Base-by-base conservation (phyloP, 257 asterid genomes). In the Eustoma russellianum region DNA sequence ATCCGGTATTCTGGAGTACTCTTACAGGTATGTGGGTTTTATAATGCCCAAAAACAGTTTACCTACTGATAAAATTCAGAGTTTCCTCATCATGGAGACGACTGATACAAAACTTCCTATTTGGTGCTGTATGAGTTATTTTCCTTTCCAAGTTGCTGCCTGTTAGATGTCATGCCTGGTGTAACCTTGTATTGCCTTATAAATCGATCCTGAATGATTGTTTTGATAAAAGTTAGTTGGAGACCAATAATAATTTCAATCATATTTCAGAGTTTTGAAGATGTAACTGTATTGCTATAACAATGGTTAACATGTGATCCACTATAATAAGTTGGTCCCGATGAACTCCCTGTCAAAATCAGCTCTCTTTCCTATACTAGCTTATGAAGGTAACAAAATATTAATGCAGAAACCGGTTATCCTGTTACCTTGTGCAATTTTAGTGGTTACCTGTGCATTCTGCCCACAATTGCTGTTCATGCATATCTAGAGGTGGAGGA, bases 1-100 rank as follows among this genome's bases (percentile, higher is more conserved):
- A 46, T 78, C 96, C 9, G 93, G 96, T 59, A 82, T 90, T 66
- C 57, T 78, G 49, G 89, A 90, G 66, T 90, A 79, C 74, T 67
- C 95, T 53, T 90, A 86, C 87, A 90, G 78, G 98, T 90, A 82
- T 41, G 75, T 53, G 5, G 60, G 9, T 51, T 33, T 33, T 55
- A 57, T 41, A 52, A 33, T 41, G 49, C 43, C 41, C 46, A 14
- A 34, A 38, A 47, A 24, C 62, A 49, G n/a, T 55, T 47, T 41
- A 30, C 53, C 50, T 60, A 64, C 30, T 62, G 48, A 40, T 41
- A 46, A 38, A 46, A 33, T 19, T 19, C 15, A 41, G n/a, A 28
- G 12, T 47, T 13, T 52, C 47, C 33, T 33, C 53, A 38, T 33
- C 10, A 17, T 38, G 52, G n/a, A 17, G 45, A 43, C 43, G n/a